Evolutionary conservation across 768 basidiomycete genomes (phyloP).

Genomic region (Strobilomyces echinocephalus): DNA sequence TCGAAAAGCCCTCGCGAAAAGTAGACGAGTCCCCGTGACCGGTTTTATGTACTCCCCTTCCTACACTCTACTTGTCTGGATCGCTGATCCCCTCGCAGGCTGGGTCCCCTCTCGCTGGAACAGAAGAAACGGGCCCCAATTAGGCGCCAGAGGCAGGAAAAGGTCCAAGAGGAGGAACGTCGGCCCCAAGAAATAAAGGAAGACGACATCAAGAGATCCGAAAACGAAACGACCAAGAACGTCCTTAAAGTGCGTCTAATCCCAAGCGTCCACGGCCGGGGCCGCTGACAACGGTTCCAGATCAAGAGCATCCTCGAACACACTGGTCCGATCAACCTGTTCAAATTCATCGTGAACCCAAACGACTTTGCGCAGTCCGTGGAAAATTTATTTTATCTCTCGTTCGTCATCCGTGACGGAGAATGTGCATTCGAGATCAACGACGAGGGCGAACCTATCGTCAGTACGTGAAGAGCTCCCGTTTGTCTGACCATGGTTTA

Average conservation of each 20-base stretch:
- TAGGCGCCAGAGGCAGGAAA: conserved; percentile 67
- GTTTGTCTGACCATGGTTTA: not conserved
- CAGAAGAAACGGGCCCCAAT: conserved; percentile 65
- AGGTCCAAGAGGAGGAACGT: conserved; percentile 60
- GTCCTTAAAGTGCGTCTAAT: conserved; percentile 58
- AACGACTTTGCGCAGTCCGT: conserved; percentile 88
- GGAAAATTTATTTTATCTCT: conserved; percentile 94
- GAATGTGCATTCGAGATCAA: conserved; percentile 68
- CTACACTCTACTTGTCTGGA: not conserved
- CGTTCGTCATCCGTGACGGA: conserved; percentile 87
- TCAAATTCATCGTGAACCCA: conserved; percentile 86
- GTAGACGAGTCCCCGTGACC: conserved; percentile 70
- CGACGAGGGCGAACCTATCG: conserved; percentile 64
- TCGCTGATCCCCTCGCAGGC: conserved; percentile 48
- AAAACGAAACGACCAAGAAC: conserved; percentile 88
- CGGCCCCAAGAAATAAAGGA: conserved; percentile 79
- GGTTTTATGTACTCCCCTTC: conserved; percentile 75
- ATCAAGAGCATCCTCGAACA: conserved; percentile 55
- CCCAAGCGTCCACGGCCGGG: not conserved
- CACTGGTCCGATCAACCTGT: conserved; percentile 63
- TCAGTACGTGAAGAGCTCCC: conserved; percentile 50
- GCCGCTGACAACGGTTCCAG: conserved; percentile 33
- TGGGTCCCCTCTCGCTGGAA: conserved; percentile 85
- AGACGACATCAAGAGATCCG: conserved; percentile 75
- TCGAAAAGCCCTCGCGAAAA: conserved; percentile 75